phyloP scores from a whole-genome alignment of 495 filamentous ascomycete genomes.

The Pyrenula massariospora region DNA sequence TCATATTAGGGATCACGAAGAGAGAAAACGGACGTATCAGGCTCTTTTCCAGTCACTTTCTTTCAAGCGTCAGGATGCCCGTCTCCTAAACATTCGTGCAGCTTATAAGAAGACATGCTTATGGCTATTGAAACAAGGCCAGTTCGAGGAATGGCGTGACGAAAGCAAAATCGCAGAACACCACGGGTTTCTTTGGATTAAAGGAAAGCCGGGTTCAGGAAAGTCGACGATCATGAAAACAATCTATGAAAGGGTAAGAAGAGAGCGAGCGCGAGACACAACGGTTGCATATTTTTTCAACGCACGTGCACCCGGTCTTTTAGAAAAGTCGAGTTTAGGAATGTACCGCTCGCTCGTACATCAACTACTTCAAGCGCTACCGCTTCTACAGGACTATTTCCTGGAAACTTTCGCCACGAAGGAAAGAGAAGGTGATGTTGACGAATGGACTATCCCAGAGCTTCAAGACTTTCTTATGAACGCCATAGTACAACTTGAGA shows the following conservation, averaged over 20 bases:
- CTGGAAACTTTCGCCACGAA: neutral
- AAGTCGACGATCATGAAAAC: constrained; percentile 10
- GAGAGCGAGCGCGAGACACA: neutral
- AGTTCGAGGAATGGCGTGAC: constrained; percentile 20
- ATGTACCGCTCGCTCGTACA: constrained; percentile 20
- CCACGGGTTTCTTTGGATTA: constrained; percentile 10
- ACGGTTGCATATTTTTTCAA: constrained; percentile 28
- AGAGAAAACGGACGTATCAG: neutral
- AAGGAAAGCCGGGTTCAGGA: too few relatives aligned
- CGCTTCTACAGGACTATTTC: constrained; percentile 2
- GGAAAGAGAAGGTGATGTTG: neutral
- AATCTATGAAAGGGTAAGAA: neutral
- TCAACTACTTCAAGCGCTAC: constrained; percentile 15
- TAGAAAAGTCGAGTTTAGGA: constrained; percentile 19
- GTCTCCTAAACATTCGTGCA: constrained; percentile 7
- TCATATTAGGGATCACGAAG: too few relatives aligned
- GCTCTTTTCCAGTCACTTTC: neutral
- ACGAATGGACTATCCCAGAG: neutral
- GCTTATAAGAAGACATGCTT: constrained; percentile 19
- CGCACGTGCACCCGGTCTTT: constrained; percentile 16
- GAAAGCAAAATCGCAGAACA: constrained; percentile 11
- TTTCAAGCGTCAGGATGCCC: constrained; percentile 12
- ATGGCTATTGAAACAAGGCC: constrained; percentile 21
- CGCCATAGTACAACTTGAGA: constrained; percentile 8
- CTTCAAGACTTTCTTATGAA: constrained; percentile 3